These are phyloP conservation scores for Sclerotinia spermophila DNA, from an alignment of 2,329 filamentous ascomycete genomes.

Conservation along the genomic window DNA sequence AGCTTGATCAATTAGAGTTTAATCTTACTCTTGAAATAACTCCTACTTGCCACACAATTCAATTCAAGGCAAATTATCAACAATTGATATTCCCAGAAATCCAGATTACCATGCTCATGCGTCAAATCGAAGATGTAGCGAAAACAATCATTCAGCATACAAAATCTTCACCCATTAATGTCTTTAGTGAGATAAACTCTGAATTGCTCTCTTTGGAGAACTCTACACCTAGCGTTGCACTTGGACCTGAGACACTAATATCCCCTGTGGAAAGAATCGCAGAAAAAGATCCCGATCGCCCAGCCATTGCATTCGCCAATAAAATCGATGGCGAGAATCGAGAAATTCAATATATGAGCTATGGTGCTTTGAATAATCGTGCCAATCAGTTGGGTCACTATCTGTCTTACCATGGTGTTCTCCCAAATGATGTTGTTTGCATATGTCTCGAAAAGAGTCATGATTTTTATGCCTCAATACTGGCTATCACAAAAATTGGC, in stretches of 20 bases:
- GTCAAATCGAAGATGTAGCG: conserved; percentile 58
- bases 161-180: conserved; percentile 12
- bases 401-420: conserved; percentile 47
- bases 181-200: conserved; percentile 22
- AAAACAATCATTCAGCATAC: conserved; percentile 38
- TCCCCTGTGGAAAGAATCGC: conserved; percentile 35
- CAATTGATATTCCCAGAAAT: conserved; percentile 48
- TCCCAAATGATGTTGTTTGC: conserved; percentile 58
- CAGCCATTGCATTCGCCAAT: conserved; percentile 63
- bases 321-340: conserved; percentile 42
- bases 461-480: conserved; percentile 67
- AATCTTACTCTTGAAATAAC: conserved; percentile 73
- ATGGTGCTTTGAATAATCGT: conserved; percentile 56
- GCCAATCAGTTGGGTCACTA: conserved; percentile 62
- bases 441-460: conserved; percentile 76
- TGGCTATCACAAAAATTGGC: conserved; percentile 71
- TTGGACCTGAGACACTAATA: conserved; percentile 28
- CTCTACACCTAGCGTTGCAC: conserved; percentile 17
- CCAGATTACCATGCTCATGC: conserved; percentile 54
- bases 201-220: conserved; percentile 35
- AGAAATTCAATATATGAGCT: conserved; percentile 52
- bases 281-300: conserved; percentile 44
- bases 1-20: conserved; percentile 72
- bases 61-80: conserved; percentile 54
- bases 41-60: conserved; percentile 49